These are phyloP conservation scores for Purpureocillium lavendulum DNA, from an alignment of 2,329 filamentous ascomycete species.

Conservation along the genomic window DNA sequence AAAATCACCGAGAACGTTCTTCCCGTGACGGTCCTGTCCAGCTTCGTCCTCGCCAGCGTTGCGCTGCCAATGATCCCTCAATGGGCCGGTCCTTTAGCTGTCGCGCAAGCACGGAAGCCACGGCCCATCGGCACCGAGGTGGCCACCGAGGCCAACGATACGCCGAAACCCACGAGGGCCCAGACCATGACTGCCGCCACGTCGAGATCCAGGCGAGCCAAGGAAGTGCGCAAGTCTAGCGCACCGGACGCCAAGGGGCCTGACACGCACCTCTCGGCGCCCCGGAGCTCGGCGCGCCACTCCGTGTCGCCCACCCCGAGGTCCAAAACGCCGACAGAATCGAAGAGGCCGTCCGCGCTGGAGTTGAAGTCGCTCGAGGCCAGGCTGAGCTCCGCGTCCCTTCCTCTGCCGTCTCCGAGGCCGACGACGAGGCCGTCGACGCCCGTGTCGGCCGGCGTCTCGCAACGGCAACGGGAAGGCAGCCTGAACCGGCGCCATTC, in stretches of 20 bases:
- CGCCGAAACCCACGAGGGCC: slow-evolving; percentile 51
- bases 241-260: slow-evolving; percentile 28
- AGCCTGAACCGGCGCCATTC: slow-evolving; percentile 50
- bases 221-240: slow-evolving; percentile 38
- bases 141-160: slow-evolving; percentile 25
- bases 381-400: slow-evolving; percentile 58
- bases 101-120: slow-evolving; percentile 73
- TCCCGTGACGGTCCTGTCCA: slow-evolving; percentile 72
- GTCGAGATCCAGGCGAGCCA: slow-evolving; percentile 39
- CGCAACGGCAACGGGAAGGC: slow-evolving; percentile 33
- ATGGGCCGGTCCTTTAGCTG: slow-evolving; percentile 71
- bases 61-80: slow-evolving; percentile 67
- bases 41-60: slow-evolving; percentile 69
- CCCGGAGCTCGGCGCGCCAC: slow-evolving; percentile 14
- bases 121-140: slow-evolving; percentile 29
- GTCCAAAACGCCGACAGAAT: slow-evolving; percentile 25
- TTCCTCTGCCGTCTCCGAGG: slow-evolving; percentile 53
- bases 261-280: slow-evolving; percentile 16
- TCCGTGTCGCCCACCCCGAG: slow-evolving; percentile 13
- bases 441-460: slow-evolving; percentile 46
- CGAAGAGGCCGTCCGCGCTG: slow-evolving; percentile 39
- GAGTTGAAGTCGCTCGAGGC: slow-evolving; percentile 49
- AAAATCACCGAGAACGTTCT: slow-evolving; percentile 76
- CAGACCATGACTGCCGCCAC: slow-evolving; percentile 53
- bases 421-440: slow-evolving; percentile 45